phyloP scores from a whole-genome alignment of 2,329 filamentous ascomycete genomes.

The Phyllosticta ampelicida region DNA sequence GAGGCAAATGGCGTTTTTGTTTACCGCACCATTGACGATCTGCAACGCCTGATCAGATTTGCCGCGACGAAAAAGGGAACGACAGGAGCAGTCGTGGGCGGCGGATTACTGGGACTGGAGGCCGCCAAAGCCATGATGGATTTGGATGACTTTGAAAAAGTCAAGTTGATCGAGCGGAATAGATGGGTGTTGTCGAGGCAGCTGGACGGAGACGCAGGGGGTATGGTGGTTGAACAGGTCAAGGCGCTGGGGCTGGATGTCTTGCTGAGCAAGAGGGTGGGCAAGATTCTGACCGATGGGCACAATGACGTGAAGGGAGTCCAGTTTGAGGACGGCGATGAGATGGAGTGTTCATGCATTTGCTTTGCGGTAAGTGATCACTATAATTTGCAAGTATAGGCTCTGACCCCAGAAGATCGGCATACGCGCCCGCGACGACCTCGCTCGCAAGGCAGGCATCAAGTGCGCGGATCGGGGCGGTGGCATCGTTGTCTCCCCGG shows the following conservation, averaged over 20 bases:
- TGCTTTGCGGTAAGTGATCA: conserved; percentile 59
- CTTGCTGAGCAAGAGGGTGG: conserved; percentile 64
- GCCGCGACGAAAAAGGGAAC: conserved; percentile 55
- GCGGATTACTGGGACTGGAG: conserved; percentile 75
- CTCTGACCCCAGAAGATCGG: conserved; percentile 48
- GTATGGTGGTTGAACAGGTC: conserved; percentile 74
- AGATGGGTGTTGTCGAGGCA: conserved; percentile 75
- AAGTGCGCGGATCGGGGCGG: conserved; percentile 61
- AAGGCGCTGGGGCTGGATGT: conserved; percentile 69
- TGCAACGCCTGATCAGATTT: conserved; percentile 66
- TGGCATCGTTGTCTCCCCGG: conserved; percentile 59
- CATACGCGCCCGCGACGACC: conserved; percentile 67
- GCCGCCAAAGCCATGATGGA: conserved; percentile 90
- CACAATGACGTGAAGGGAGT: conserved; percentile 61
- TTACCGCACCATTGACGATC: conserved; percentile 74
- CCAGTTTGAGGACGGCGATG: conserved; percentile 68
- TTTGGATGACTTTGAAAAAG: conserved; percentile 59
- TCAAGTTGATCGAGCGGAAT: conserved; percentile 74
- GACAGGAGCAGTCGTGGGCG: conserved; percentile 68
- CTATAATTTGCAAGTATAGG: conserved; percentile 7
- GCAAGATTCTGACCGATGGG: conserved; percentile 56
- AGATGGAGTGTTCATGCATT: conserved; percentile 66
- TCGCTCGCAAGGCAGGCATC: conserved; percentile 60
- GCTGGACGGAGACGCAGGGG: conserved; percentile 69
- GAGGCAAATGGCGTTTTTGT: conserved; percentile 80